A percentile compares a stretch with the other conserved stretches of the same genome.
Evolutionary conservation across 176 grass and related monocot genomes (phyloP).

Genomic region (Triticum turgidum): DNA sequence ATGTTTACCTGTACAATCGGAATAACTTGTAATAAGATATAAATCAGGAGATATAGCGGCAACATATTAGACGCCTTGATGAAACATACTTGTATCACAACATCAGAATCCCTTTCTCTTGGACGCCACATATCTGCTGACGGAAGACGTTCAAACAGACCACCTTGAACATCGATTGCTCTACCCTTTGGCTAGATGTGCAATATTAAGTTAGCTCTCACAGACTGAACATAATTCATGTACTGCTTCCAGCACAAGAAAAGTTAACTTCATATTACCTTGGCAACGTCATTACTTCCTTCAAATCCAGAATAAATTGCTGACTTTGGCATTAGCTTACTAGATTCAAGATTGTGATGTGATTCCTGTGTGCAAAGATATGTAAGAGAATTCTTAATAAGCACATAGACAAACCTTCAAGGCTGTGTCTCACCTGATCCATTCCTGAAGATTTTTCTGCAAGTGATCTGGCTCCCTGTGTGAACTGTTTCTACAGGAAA

Average conservation of each 20-base stretch:
- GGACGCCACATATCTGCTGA: constrained; percentile 64
- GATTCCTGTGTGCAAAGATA: constrained; percentile 34
- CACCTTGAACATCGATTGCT: constrained; percentile 73
- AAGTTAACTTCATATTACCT: constrained; percentile 42
- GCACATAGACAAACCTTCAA: constrained; percentile 22
- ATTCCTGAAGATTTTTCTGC: constrained; percentile 33
- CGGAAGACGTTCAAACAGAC: constrained; percentile 55
- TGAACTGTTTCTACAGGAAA: constrained; percentile 44
- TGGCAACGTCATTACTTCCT: constrained; percentile 39
- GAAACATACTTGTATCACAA: constrained; percentile 78
- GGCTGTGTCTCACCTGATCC: constrained; percentile 49
- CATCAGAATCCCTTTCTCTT: constrained; percentile 71
- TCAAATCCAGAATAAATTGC: constrained; percentile 34
- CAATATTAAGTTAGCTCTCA: constrained; percentile 37
- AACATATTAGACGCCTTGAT: constrained; percentile 22
- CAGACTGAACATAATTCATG: constrained; percentile 19
- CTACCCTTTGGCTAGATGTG: constrained; percentile 64
- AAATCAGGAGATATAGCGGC: constrained; percentile 19
- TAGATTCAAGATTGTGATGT: constrained; percentile 24
- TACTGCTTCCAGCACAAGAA: constrained; percentile 9
- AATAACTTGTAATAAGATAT: constrained; percentile 27
- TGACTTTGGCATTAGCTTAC: constrained; percentile 31
- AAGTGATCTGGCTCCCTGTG: constrained; percentile 35
- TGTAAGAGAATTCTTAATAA: constrained; percentile 22
- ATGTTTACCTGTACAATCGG: constrained; percentile 47